Percentiles rank a stretch among this genome's conserved stretches.
Conservation (phyloP, 306 rosid genomes). For the Quercus agrifolia region DNA sequence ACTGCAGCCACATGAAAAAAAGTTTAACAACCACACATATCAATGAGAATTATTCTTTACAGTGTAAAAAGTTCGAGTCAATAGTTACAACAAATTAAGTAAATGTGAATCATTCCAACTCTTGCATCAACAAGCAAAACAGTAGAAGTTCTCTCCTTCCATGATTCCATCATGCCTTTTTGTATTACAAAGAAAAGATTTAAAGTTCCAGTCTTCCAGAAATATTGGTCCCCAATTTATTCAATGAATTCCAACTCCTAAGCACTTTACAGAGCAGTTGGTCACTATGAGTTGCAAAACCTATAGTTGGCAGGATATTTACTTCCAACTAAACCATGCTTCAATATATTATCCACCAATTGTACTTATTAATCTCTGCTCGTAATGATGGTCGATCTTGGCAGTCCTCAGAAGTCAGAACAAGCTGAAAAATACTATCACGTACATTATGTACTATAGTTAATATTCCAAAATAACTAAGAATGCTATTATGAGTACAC, state of each 20-base stretch:
- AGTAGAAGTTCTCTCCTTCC: background rate
- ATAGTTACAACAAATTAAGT: too few relatives aligned
- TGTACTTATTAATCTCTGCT: background rate
- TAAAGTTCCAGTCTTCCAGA: background rate
- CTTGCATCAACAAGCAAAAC: background rate
- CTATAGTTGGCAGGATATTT: background rate
- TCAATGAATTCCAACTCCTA: constrained; percentile 1
- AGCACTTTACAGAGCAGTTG: background rate
- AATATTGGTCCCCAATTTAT: background rate
- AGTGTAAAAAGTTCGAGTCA: too few relatives aligned
- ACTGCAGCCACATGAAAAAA: too few relatives aligned
- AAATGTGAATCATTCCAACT: constrained; percentile 7
- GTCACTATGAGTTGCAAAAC: constrained; percentile 14
- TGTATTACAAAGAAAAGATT: background rate
- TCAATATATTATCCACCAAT: background rate
- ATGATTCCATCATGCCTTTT: background rate
- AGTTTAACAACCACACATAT: too few relatives aligned
- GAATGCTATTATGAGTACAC: constrained; percentile 50
- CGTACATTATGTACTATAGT: background rate
- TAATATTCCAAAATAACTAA: constrained; percentile 36
- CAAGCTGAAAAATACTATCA: background rate
- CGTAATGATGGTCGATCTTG: background rate
- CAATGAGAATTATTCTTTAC: too few relatives aligned
- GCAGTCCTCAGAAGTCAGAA: background rate
- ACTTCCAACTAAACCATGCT: background rate